Percentiles rank a stretch among this genome's conserved stretches.
Conservation (phyloP, 2,329 filamentous ascomycete species). For the Aspergillus ibericus region DNA sequence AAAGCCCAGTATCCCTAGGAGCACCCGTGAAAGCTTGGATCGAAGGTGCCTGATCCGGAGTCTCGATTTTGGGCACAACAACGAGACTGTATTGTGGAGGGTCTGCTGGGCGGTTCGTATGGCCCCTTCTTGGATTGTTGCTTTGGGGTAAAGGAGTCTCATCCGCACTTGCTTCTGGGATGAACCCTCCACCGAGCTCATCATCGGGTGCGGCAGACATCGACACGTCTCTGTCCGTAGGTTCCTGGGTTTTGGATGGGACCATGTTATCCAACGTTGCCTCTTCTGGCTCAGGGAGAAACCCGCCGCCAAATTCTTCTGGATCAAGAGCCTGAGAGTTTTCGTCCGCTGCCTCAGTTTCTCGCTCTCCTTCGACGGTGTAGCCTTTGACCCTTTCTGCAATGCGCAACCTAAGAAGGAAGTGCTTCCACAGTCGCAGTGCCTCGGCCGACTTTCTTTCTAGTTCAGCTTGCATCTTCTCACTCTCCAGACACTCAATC, state of each 20-base stretch:
- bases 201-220: background rate
- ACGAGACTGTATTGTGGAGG: slow-evolving; percentile 30
- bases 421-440: slow-evolving; percentile 60
- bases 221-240: background rate
- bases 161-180: slow-evolving; percentile 8
- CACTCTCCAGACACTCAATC: slow-evolving; percentile 65
- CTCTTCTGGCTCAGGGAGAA: slow-evolving; percentile 37
- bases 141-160: background rate
- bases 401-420: slow-evolving; percentile 65
- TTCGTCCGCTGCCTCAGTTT: slow-evolving; percentile 34
- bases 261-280: background rate
- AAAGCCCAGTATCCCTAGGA: background rate
- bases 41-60: background rate
- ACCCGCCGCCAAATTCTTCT: slow-evolving; percentile 37
- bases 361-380: slow-evolving; percentile 37
- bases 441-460: slow-evolving; percentile 53
- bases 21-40: background rate
- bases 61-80: slow-evolving; percentile 27
- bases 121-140: background rate
- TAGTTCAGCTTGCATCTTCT: slow-evolving; percentile 63
- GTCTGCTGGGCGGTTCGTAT: slow-evolving; percentile 1
- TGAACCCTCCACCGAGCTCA: slow-evolving; percentile 22
- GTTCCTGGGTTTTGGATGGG: background rate
- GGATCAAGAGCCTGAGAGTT: slow-evolving; percentile 27
- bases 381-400: slow-evolving; percentile 69